Conservation (phyloP, 2,329 filamentous ascomycete species). For the Graphilbum ipis-grandicollis region DNA sequence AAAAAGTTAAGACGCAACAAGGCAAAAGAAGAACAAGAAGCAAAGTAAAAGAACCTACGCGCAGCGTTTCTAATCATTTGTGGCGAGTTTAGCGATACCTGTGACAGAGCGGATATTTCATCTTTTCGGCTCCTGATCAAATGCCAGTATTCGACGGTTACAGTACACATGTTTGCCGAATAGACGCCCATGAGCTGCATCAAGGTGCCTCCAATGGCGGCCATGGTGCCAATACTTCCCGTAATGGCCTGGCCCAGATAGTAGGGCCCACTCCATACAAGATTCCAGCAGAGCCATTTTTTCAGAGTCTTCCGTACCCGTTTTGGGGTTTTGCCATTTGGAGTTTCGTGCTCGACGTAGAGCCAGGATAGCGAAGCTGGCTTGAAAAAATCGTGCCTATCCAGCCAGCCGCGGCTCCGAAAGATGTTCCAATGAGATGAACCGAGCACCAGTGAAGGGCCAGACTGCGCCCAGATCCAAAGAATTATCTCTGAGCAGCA, state of each 20-base stretch:
- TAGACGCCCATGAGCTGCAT: constrained; percentile 14
- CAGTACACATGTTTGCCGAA: constrained; percentile 9
- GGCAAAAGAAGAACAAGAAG: no score
- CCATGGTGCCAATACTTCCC: constrained; percentile 24
- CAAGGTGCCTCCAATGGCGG: constrained; percentile 11
- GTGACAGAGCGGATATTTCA: constrained; percentile 2
- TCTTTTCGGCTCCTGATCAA: constrained; percentile 4
- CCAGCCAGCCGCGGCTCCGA: constrained; percentile 9
- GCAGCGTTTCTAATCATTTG: constrained; percentile 8
- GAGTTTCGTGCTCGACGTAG: constrained; percentile 1
- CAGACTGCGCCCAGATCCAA: constrained; percentile 12
- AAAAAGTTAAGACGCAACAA: no score
- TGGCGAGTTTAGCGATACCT: constrained; percentile 8
- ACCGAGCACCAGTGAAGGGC: background rate
- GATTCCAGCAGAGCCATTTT: constrained; percentile 3
- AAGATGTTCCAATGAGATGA: constrained; percentile 4
- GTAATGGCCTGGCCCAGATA: constrained; percentile 6
- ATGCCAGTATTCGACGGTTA: constrained; percentile 9
- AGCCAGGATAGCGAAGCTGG: constrained; percentile 8
- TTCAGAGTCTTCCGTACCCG: no score
- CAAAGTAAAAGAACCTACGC: constrained; percentile 1
- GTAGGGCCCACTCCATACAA: constrained; percentile 10
- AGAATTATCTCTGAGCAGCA: constrained; percentile 9
- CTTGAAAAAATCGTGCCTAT: constrained; percentile 8
- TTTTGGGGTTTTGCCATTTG: no score